phyloP scores from a whole-genome alignment of 306 rosid species.

The Abrus pulchellus region DNA sequence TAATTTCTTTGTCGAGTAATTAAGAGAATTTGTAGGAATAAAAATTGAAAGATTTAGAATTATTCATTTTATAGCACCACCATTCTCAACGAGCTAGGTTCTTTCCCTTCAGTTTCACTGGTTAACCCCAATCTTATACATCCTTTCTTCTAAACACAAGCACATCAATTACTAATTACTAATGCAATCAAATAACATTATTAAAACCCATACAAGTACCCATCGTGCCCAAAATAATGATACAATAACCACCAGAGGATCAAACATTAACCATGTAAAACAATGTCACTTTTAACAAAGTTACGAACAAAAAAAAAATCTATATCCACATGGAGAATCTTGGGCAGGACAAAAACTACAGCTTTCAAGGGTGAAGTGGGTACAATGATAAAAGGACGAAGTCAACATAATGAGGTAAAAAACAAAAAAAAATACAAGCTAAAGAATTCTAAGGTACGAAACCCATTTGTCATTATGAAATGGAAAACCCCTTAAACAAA shows the following conservation, averaged over 20 bases:
- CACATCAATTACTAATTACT: background rate
- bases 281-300: background rate
- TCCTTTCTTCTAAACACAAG: constrained; percentile 6
- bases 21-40: too few species aligned
- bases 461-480: constrained; percentile 19
- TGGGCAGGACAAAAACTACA: background rate
- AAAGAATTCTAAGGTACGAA: background rate
- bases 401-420: background rate
- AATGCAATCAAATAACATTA: constrained; percentile 11
- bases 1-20: too few species aligned
- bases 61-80: too few species aligned
- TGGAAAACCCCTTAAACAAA: background rate
- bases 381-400: background rate
- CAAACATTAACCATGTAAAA: background rate
- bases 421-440: background rate
- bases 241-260: background rate
- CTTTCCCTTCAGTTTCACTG: background rate
- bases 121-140: background rate
- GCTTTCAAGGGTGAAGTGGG: background rate
- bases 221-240: background rate
- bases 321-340: constrained; percentile 35
- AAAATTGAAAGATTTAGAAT: too few species aligned
- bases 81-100: background rate
- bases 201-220: background rate
- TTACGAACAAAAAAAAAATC: background rate